These are phyloP conservation scores for Zygosaccharomyces rouxii DNA, from an alignment of 805 yeast species.

Conservation along the genomic window DNA sequence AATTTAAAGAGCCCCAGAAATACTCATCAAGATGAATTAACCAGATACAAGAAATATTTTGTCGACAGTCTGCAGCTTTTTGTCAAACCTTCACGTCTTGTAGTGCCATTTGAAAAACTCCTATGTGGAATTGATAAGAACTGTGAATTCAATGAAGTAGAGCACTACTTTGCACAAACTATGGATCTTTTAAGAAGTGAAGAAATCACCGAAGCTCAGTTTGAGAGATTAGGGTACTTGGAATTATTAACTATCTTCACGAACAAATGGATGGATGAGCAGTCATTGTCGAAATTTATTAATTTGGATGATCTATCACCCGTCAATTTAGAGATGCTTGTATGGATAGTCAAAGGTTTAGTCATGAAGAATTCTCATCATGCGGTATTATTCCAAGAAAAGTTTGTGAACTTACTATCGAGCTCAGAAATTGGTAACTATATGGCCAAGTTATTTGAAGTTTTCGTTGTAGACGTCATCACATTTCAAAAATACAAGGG, in stretches of 20 bases:
- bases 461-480: slow-evolving; percentile 63
- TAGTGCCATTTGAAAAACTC: slow-evolving; percentile 42
- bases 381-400: slow-evolving; percentile 35
- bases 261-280: slow-evolving; percentile 31
- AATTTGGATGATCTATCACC: slow-evolving; percentile 17
- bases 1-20: slow-evolving; percentile 30
- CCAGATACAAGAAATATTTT: slow-evolving; percentile 39
- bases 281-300: slow-evolving; percentile 11
- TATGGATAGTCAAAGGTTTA: slow-evolving; percentile 74
- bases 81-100: slow-evolving; percentile 29
- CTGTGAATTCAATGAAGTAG: slow-evolving; percentile 22
- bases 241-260: slow-evolving; percentile 27
- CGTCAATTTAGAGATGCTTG: slow-evolving; percentile 46
- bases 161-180: slow-evolving; percentile 8
- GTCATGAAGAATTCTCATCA: slow-evolving; percentile 50
- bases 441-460: slow-evolving; percentile 54
- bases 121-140: slow-evolving; percentile 50
- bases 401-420: slow-evolving; percentile 37
- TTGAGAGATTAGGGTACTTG: slow-evolving; percentile 27
- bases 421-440: slow-evolving; percentile 34
- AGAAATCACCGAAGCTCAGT: slow-evolving; percentile 8
- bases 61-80: slow-evolving; percentile 21
- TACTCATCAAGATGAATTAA: slow-evolving; percentile 44
- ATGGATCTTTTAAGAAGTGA: slow-evolving; percentile 7
- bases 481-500: slow-evolving; percentile 48